Base-by-base conservation (phyloP, 257 asterid species). In the Fraxinus cuspidata region DNA sequence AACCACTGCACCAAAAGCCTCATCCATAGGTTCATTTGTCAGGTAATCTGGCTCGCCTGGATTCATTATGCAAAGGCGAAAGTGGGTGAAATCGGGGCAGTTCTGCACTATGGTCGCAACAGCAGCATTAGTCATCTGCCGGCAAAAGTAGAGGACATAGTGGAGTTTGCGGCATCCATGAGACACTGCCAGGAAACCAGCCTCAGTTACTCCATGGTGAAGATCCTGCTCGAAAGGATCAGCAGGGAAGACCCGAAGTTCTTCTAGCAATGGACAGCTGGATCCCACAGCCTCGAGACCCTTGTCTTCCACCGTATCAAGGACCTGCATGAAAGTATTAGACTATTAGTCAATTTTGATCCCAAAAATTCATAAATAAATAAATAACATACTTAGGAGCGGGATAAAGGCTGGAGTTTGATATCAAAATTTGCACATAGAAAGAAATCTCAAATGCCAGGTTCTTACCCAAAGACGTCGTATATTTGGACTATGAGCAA, bases 51-150 rank as follows among this genome's bases (percentile, higher is more conserved):
- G 94, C 80, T 89, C 83, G 72, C 84, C 56, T 0, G 96, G 97
- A 51, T 76, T 90, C 97, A 92, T 90, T 49, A 93, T 91, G 92
- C 98, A 93, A 44, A 93, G 97, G 51, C 98, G 97, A 51, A 93
- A 93, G 86, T 93, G 98, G 77, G 98, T 93, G 53, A 93, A 93
- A 83, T 86, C 77, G 0, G 98, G 97, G 83, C 98, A 93, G 76
- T 92, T 93, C 64, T 77, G 87, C 31, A 82, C 98, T 42, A 92
- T 77, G 25, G 91, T 85, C 3, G 88, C 82, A 7, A 93, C 95
- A 6, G 98, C 98, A 72, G 94, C 96, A 69, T 93, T 93, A 13
- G 97, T 93, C 98, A 93, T 93, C 82, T 88, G 88, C 83, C 90
- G 83, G 78, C 98, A 93, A 58, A 92, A 93, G 89, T 90, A 93